Evolutionary conservation across 164 flowering plant species (phyloP), one percentile per base, ranked within the genome.

Genomic region (Magnolia officinalis): DNA sequence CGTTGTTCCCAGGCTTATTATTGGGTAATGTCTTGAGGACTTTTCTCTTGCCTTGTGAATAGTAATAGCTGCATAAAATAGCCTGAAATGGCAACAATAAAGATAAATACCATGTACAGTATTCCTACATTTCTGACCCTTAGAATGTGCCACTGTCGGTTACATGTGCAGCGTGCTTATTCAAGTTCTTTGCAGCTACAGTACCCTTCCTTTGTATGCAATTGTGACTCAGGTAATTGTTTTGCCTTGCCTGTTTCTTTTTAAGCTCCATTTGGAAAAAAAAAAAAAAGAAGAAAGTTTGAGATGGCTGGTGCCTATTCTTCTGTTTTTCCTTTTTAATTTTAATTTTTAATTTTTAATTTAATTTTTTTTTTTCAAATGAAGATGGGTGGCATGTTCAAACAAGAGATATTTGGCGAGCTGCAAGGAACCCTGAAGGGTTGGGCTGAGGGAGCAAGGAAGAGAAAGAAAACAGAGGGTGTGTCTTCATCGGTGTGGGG

Each of bases 191-290:
- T 96, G 99, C 85, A 96, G 98, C 80, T 90, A 92, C 83, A 92
- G 98, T 80, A 93, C 99, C 20, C 87, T 95, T 45, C 99, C 99
- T 5, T 87, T 95, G 23, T 95, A 93, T 79, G 99, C 96, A 50
- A 85, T 96, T 69, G 98, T 96, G 67, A 89, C 96, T 20, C 99
- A 96, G 95, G 98, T 95, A 76, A 71, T 82, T 69, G n/a, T 21
- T 29, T 37, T 21, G 4, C 55, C 50, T 26, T 50, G 24, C 23
- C 45, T 29, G 19, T 18, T 63, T 14, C 37, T 11, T 16, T 21
- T 13, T 6, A 70, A 26, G 26, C 19, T 71, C 21, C 21, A 26
- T 26, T 19, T 21, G 19, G 31, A 1, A 51, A 72, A 45, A 18
- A 21, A 1, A 24, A 1, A 24, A 24, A 26, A 26, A 26, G 29